Percentiles rank a stretch among this genome's conserved stretches.
These are phyloP conservation scores for Ballota nigra DNA, from an alignment of 257 asterid species.

Conservation along the genomic window DNA sequence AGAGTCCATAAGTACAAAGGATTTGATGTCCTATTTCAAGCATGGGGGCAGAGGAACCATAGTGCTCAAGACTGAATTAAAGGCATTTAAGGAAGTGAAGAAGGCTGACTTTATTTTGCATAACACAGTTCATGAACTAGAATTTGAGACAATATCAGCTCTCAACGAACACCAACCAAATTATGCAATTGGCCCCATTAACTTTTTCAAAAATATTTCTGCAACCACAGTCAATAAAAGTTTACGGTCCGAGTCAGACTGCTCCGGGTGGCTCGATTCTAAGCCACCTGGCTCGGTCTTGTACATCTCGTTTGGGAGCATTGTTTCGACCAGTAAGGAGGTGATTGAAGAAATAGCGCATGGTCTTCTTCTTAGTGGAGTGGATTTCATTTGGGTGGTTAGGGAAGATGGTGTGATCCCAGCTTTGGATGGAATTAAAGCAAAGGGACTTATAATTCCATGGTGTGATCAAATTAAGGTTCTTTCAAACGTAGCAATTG, in stretches of 20 bases:
- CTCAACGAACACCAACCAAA: conserved; percentile 35
- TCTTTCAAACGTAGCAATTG: conserved; percentile 35
- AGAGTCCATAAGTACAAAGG: conserved; percentile 43
- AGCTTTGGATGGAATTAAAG: conserved; percentile 15
- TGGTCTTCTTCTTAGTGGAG: conserved; percentile 50
- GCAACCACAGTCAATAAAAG: conserved; percentile 28
- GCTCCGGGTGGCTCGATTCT: conserved; percentile 47
- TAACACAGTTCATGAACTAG: conserved; percentile 67
- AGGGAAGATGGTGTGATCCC: conserved; percentile 38
- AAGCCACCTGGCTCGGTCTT: conserved; percentile 48
- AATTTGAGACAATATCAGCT: conserved; percentile 38
- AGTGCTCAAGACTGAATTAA: conserved; percentile 24
- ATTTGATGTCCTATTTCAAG: conserved; percentile 47
- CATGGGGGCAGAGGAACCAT: conserved; percentile 25
- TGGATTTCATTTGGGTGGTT: conserved; percentile 61
- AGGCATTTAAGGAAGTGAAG: conserved; percentile 48
- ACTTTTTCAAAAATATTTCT: conserved; percentile 22
- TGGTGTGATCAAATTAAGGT: conserved; percentile 48
- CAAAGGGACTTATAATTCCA: conserved; percentile 35
- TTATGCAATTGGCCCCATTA: conserved; percentile 56
- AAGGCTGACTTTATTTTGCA: conserved; percentile 61
- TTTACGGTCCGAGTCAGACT: conserved; percentile 45
- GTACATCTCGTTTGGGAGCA: conserved; percentile 66
- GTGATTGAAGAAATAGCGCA: conserved; percentile 47
- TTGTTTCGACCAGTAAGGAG: conserved; percentile 28